Base-by-base conservation (phyloP, 1,284 basidiomycete species). In the Pyrrhoderma noxium region DNA sequence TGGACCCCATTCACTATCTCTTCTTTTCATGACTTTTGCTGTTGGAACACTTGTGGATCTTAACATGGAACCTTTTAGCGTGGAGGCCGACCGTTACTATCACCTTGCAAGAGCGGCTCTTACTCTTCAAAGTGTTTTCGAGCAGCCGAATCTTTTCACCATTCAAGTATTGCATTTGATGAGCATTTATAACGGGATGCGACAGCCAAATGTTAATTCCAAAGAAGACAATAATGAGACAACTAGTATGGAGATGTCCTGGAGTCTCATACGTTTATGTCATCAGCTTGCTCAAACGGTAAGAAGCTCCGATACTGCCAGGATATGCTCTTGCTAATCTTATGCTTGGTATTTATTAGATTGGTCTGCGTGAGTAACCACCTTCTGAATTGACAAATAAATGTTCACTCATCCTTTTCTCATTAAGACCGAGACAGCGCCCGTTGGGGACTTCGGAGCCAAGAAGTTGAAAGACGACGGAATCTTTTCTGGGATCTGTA, bases 401-500 rank as follows among this genome's bases (percentile, higher is more conserved):
- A 31, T 31, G 11, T 13, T 47, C 9, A 37, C 45, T 43, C 9
- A 34, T 41, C 23, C 18, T 13, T 21, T 25, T 21, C 35, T 37
- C 13, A 18, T 36, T 54, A 31, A 85, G 82, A 85, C 60, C 79
- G 82, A 2, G 82, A 85, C 61, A 80, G 78, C 59, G 80, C 80
- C 5, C 70, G 82, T 38, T 85, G 82, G 81, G 75, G 78, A 37
- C 64, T 82, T 34, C 58, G 72, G 3, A 70, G 72, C 5, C 66
- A 70, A 4, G 82, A 85, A 60, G 79, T 82, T 2, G 79, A 85
- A 65, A 80, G 82, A 60, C 74, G 82, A 3, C 71, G 82, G n/a
- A 76, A 76, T 1, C 62, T 85, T 19, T 85, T 85, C 59, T 85
- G 83, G 83, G 83, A 85, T 58, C 57, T 85, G 27, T 83, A 80